Conservation (phyloP, 225 moss, liverwort and hornwort species). For the Straminergon stramineum region DNA sequence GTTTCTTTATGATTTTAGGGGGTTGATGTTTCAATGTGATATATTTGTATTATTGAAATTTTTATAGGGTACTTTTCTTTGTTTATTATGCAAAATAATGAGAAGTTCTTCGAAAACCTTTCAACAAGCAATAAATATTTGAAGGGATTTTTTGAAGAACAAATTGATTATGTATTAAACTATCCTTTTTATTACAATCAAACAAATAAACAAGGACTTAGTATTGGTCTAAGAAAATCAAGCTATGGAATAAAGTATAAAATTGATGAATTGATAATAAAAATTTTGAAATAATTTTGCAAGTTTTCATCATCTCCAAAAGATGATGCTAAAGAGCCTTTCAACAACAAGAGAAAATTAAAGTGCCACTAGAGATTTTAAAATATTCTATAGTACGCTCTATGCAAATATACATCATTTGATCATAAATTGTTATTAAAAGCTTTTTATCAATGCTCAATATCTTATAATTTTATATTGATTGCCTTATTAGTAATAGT, state of each 20-base stretch:
- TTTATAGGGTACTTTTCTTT: background rate
- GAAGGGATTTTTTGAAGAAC: background rate
- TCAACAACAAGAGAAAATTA: too few species aligned
- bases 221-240: background rate
- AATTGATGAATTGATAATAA: background rate
- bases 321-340: background rate
- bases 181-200: background rate
- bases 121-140: background rate
- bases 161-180: too few species aligned
- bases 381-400: background rate
- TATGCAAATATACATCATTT: too few species aligned
- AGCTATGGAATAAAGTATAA: background rate
- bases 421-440: background rate
- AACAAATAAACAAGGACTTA: background rate
- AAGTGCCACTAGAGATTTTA: accelerated
- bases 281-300: background rate
- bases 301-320: background rate
- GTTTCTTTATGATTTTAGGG: background rate
- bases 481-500: background rate
- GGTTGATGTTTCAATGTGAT: background rate
- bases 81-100: accelerated
- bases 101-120: background rate
- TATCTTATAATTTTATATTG: background rate
- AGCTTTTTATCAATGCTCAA: background rate
- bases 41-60: background rate